These are phyloP conservation scores for Cystofilobasidium bisporidii DNA, from an alignment of 768 basidiomycete species.

Conservation along the genomic window DNA sequence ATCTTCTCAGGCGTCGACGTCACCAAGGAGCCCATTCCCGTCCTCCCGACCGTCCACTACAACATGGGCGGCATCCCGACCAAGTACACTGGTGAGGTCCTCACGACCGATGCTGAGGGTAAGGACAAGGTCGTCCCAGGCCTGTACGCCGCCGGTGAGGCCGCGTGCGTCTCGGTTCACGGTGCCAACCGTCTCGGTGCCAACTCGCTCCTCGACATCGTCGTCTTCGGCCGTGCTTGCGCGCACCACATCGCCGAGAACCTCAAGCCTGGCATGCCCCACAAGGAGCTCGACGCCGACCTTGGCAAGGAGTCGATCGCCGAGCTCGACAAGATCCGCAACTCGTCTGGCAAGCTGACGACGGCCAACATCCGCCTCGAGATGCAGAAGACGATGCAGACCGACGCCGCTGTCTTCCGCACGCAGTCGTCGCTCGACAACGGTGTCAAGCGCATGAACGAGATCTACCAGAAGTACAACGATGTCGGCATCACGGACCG, in stretches of 20 bases:
- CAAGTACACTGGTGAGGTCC: conserved; percentile 91
- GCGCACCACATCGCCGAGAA: conserved; percentile 94
- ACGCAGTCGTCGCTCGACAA: conserved; percentile 83
- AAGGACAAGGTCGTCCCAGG: conserved; percentile 92
- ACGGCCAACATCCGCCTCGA: conserved; percentile 85
- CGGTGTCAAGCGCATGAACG: conserved; percentile 75
- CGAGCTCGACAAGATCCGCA: conserved; percentile 71
- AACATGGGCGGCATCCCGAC: conserved; percentile 99
- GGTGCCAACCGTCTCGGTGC: conserved; percentile 99
- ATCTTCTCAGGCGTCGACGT: conserved; percentile 99
- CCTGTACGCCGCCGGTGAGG: conserved; percentile 96
- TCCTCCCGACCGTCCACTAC: conserved; percentile 95
- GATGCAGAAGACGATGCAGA: conserved; percentile 99
- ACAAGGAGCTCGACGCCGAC: conserved; percentile 76
- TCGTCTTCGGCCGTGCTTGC: conserved; percentile 98
- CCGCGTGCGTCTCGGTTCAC: conserved; percentile 96
- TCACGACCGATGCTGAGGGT: conserved; percentile 77
- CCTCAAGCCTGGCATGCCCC: conserved; percentile 76
- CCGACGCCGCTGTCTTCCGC: conserved; percentile 95
- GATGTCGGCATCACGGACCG: conserved; percentile 94
- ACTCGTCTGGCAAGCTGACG: conserved; percentile 65
- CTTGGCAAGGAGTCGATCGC: conserved; percentile 75
- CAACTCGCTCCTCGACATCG: conserved; percentile 96
- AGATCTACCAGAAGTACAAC: conserved; percentile 78
- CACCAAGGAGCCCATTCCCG: conserved; percentile 98